Percentiles rank a stretch among this genome's conserved stretches.
phyloP scores from a whole-genome alignment of 1,284 basidiomycete genomes.

The Pseudozyma tsukubaensis region DNA sequence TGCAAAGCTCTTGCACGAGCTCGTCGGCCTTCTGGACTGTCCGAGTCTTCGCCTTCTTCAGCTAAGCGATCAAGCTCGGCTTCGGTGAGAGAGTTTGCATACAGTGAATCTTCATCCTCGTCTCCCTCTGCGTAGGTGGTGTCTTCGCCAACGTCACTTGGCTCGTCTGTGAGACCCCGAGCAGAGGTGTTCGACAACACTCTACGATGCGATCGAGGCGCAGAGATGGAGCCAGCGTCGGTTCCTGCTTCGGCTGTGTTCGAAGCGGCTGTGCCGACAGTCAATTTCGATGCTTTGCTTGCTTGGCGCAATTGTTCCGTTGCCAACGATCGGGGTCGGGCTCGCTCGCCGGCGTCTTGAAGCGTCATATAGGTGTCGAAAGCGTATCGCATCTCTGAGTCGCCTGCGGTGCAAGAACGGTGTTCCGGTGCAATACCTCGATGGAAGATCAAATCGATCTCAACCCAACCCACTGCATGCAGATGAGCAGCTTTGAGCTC shows the following conservation, averaged over 20 bases:
- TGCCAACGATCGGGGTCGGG: slow-evolving; percentile 30
- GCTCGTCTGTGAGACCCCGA: slow-evolving; percentile 13
- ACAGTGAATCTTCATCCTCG: slow-evolving; percentile 33
- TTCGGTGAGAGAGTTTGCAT: slow-evolving; percentile 40
- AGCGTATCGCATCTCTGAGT: slow-evolving; percentile 58
- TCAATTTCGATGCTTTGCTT: slow-evolving; percentile 5
- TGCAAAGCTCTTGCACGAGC: slow-evolving; percentile 50
- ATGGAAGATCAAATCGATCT: slow-evolving; percentile 56
- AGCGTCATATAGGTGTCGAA: slow-evolving; percentile 55
- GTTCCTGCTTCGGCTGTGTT: slow-evolving; percentile 2
- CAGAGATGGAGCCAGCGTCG: slow-evolving; percentile 5
- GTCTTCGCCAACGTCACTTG: slow-evolving; percentile 27
- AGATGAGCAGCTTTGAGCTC: slow-evolving; percentile 28
- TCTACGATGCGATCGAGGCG: slow-evolving; percentile 19
- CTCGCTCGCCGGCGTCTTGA: slow-evolving; percentile 51
- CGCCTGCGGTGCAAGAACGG: slow-evolving; percentile 47
- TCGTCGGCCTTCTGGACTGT: slow-evolving; percentile 39
- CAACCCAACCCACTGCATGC: slow-evolving; percentile 51
- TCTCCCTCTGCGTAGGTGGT: slow-evolving; percentile 16
- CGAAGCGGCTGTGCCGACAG: neutral
- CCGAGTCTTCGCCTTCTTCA: slow-evolving; percentile 34
- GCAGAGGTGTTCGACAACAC: slow-evolving; percentile 14
- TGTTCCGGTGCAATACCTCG: slow-evolving; percentile 57
- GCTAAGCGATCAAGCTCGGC: slow-evolving; percentile 31
- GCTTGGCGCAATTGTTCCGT: slow-evolving; percentile 14